Base-by-base conservation (phyloP, 352 stramenopile genomes). In the Phytophthora vignae region DNA sequence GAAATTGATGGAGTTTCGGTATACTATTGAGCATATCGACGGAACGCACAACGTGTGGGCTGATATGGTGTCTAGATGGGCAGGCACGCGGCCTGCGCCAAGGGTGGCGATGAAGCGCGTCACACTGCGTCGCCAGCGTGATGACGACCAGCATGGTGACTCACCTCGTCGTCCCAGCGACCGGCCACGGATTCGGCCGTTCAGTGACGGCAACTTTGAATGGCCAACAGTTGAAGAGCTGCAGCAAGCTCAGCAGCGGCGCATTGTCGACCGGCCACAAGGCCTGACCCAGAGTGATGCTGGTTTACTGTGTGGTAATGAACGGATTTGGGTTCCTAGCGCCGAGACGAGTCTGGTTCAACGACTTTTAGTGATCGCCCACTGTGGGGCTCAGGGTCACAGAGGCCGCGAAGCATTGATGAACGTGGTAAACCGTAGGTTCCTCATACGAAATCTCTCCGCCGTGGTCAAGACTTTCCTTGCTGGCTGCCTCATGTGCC, bases 1-100 rank as follows among this genome's bases (percentile, higher is more conserved):
- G 14, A 49, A 61, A 9, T 46, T 78, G 15, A 38, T 33, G 8
- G 53, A 40, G 2, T 55, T 63, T 19, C 59, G 15, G 1, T 71
- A 78, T 40, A 44, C 53, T 2, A 74, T 78, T 36, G 40, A 66
- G 10, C 71, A 74, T 42, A 57, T 65, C 25, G 19, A 65, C 4
- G 59, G 46, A 8, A 11, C n/a, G 14, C 3, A 40, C 25, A 55
- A 64, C 22, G 21, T 55, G 3, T 63, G 56, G 40, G 40, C 56
- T 15, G 56, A 64, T 17, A 33, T 64, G 14, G 25, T 64, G 1
- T 49, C 27, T 27, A 27, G 29, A 6, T 71, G 64, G 64, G 55
- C 36, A 8, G 40, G 56, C 5, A 31, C 8, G 2, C 36, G 46
- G 7, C 21, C n/a, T 17, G n/a, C 40, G 15, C 6, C 22, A 44